Evolutionary conservation across 139 green algal genomes (phyloP), one percentile per base, ranked within the genome.

Genomic region (Haematococcus sp.): DNA sequence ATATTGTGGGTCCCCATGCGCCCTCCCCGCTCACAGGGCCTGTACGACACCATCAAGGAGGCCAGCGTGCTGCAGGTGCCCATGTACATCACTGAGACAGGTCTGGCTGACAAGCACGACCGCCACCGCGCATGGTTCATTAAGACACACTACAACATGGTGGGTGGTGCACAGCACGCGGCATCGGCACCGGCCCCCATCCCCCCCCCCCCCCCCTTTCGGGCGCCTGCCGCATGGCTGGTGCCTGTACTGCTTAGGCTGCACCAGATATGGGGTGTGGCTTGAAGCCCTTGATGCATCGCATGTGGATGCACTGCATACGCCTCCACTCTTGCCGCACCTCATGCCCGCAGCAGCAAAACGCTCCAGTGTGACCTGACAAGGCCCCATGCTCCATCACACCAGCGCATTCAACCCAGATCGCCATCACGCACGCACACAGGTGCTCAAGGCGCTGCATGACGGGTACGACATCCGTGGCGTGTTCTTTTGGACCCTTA

Each of bases 1-100:
- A n/a, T n/a, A n/a, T n/a, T n/a, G n/a, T n/a, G n/a, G n/a, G n/a
- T n/a, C n/a, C n/a, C n/a, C n/a, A n/a, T n/a, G n/a, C n/a, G n/a
- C 20, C 17, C 27, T 15, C 11, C 4, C n/a, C 32, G 25, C 32
- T 43, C 34, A 2, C 35, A 74, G 66, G 74, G 74, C 19, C 35
- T 80, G 74, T 80, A 80, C 40, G 74, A 80, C 28, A 51, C 33
- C 30, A 70, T 80, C 32, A 30, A 49, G 34, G 74, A 80, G 9
- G 74, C 66, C 1, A 69, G 27, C 1, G 19, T 25, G 2, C 30
- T 80, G 30, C 9, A 51, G n/a, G 49, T 93, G 25, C 91, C 91
- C 23, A 84, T 95, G 15, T 95, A 93, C 79, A 91, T 95, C 72
- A 94, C 90, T 27, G 91, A 95, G 79, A 93, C 87, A 0, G 91